Evolutionary conservation across 139 green algal genomes (phyloP).

Genomic region (Tetradesmus lagerheimii): DNA sequence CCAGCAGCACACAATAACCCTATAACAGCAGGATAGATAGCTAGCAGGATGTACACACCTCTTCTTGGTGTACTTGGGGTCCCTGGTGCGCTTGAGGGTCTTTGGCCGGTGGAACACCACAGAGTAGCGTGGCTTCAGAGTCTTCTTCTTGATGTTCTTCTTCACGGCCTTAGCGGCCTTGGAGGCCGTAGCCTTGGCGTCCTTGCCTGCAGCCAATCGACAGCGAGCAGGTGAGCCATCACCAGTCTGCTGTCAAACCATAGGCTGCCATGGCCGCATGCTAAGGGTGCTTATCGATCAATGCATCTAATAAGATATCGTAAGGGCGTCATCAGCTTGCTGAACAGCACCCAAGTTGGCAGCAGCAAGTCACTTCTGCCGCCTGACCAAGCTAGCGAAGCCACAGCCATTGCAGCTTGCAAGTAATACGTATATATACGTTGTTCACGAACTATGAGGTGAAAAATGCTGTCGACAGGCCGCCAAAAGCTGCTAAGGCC

Average conservation of each 20-base stretch:
- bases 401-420: neutral
- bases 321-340: neutral
- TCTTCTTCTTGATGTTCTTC: conserved; percentile 87
- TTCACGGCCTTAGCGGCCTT: conserved; percentile 91
- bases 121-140: conserved; percentile 83
- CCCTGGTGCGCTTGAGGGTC: conserved; percentile 88
- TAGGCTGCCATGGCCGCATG: conserved; percentile 62
- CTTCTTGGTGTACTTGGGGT: conserved; percentile 89
- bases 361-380: neutral
- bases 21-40: neutral
- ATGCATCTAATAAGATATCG: neutral
- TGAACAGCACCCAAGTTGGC: neutral
- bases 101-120: conserved; percentile 94
- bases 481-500: neutral
- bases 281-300: neutral
- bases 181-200: conserved; percentile 38
- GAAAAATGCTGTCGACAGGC: neutral
- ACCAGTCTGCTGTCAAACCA: conserved; percentile 39
- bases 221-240: neutral
- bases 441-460: neutral
- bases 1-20: neutral
- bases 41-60: conserved; percentile 69
- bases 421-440: neutral
- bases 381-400: neutral
- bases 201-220: conserved; percentile 27